Base-by-base conservation (phyloP, 2,329 filamentous ascomycete species). In the Cordyceps farinosa region DNA sequence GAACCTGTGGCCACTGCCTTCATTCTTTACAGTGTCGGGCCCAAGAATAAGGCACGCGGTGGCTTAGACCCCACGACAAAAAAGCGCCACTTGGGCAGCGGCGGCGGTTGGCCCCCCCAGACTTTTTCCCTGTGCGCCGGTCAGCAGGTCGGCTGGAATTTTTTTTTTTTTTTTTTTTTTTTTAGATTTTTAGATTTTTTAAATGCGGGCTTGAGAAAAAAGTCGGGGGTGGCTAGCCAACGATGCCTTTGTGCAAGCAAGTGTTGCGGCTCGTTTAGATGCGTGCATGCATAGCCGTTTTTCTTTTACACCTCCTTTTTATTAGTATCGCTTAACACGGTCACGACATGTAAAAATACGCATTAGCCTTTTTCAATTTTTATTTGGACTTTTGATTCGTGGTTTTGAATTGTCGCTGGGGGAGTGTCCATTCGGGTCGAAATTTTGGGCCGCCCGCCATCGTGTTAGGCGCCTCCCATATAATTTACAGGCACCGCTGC, bases 1-100 rank as follows among this genome's bases (percentile, higher is more conserved):
- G 9, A n/a, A 6, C 44, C 5, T 6, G n/a, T 47, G 6, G 44
- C 13, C 38, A 15, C 38, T 22, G 22, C 34, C 34, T 40, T 11
- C 15, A 10, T 9, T 40, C 36, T 40, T 13, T 40, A 15, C 38
- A 40, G 13, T 5, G 10, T 13, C 38, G 38, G 38, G 4, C 38
- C 27, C 10, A 50, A 27, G n/a, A 38, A 55, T n/a, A 36, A 57
- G 30, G 48, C 30, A 11, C 30, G 29, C 22, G 55, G 55, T 52
- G 58, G 58, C 58, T 61, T 61, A 61, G 58, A 61, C 58, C 58
- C 58, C 58, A 61, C 58, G 58, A 38, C 52, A 27, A 48, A 27
- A 27, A 48, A 27, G 57, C 30, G 58, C 58, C 48, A 61, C 58
- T 61, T 61, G 58, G 58, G 58, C 58, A 61, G 38, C 48, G n/a